Evolutionary conservation across 140 eudicot genomes (phyloP).

Genomic region (Bidens hawaiensis): DNA sequence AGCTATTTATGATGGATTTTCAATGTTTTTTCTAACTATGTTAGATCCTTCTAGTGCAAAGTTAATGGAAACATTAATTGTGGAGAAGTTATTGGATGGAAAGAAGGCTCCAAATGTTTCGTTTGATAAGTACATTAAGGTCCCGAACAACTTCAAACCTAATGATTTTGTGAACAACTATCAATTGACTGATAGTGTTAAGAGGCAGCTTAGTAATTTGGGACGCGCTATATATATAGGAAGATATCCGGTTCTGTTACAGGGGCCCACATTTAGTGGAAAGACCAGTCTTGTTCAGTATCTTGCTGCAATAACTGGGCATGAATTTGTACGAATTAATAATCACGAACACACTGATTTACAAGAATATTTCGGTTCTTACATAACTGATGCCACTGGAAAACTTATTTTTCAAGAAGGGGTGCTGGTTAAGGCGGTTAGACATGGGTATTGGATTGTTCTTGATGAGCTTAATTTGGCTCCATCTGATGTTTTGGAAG

Average conservation of each 20-base stretch:
- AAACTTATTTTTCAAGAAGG: slow-evolving; percentile 88
- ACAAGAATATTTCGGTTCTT: slow-evolving; percentile 93
- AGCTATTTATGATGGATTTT: slow-evolving; percentile 89
- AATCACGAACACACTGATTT: slow-evolving; percentile 97
- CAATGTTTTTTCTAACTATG: slow-evolving; percentile 77
- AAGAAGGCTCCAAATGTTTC: slow-evolving; percentile 35
- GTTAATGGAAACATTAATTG: slow-evolving; percentile 55
- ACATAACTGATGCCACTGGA: slow-evolving; percentile 81
- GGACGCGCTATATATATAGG: slow-evolving; percentile 71
- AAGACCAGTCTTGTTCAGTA: slow-evolving; percentile 92
- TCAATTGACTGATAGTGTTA: slow-evolving; percentile 70
- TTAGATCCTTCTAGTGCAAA: slow-evolving; percentile 73
- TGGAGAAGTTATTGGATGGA: slow-evolving; percentile 48
- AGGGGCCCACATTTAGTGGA: slow-evolving; percentile 98
- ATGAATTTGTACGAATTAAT: slow-evolving; percentile 86
- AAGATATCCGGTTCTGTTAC: slow-evolving; percentile 87
- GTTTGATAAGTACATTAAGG: slow-evolving; percentile 43
- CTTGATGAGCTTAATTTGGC: slow-evolving; percentile 95
- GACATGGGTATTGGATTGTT: slow-evolving; percentile 88
- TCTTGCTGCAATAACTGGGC: slow-evolving; percentile 82
- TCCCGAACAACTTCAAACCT: slow-evolving; percentile 13
- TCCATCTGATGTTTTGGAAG: slow-evolving; percentile 97
- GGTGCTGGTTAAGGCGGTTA: slow-evolving; percentile 82
- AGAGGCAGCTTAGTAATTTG: slow-evolving; percentile 66
- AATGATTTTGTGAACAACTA: slow-evolving; percentile 46